Percentiles rank a stretch among this genome's conserved stretches.
These are phyloP conservation scores for Trebouxia sp. DNA, from an alignment of 139 green algal genomes.

Conservation along the genomic window DNA sequence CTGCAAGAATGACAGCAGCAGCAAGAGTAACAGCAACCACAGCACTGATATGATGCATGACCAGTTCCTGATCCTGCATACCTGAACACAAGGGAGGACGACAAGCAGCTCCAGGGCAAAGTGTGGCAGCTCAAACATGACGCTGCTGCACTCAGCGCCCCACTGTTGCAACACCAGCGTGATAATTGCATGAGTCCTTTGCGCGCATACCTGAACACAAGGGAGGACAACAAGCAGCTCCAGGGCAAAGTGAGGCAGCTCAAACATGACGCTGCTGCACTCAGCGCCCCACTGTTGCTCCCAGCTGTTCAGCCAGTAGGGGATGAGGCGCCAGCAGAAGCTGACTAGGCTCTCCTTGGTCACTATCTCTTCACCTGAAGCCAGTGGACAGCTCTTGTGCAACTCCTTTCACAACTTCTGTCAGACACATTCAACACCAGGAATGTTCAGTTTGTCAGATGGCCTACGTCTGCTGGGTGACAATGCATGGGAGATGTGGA, in stretches of 20 bases:
- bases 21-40: neutral
- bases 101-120: constrained; percentile 88
- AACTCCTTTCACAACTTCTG: too few species aligned
- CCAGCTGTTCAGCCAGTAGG: constrained; percentile 91
- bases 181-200: too few species aligned
- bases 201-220: constrained; percentile 61
- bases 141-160: constrained; percentile 58
- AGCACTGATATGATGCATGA: neutral
- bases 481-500: too few species aligned
- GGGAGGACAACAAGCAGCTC: constrained; percentile 88
- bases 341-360: constrained; percentile 77
- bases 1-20: too few species aligned
- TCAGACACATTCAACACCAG: too few species aligned
- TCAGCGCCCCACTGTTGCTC: constrained; percentile 72
- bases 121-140: constrained; percentile 86
- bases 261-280: constrained; percentile 68
- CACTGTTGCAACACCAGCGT: constrained; percentile 55
- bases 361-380: constrained; percentile 78
- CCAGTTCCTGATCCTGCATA: too few species aligned
- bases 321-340: constrained; percentile 84
- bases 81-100: constrained; percentile 66
- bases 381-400: too few species aligned
- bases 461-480: too few species aligned
- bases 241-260: constrained; percentile 88
- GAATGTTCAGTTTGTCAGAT: too few species aligned